phyloP scores from a whole-genome alignment of 257 asterid species.

The Jaltomata sinuosa region DNA sequence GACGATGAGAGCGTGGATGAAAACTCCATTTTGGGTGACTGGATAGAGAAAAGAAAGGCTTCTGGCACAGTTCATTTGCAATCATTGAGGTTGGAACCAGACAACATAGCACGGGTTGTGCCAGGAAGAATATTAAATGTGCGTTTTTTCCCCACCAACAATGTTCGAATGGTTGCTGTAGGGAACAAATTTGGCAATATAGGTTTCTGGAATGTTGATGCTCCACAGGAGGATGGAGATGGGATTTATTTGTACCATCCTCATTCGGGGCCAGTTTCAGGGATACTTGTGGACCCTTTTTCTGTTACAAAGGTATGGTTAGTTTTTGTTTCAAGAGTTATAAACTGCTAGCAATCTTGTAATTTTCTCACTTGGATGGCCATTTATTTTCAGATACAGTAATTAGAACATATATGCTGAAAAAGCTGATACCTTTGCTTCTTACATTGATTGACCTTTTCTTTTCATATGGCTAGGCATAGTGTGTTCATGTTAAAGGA shows the following conservation, averaged over 20 bases:
- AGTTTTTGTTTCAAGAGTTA: not conserved
- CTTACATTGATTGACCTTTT: not conserved
- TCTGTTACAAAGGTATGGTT: slow-evolving; percentile 52
- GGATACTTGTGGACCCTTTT: slow-evolving; percentile 50
- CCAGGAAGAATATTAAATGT: slow-evolving; percentile 62
- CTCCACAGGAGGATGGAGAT: slow-evolving; percentile 42
- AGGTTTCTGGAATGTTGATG: slow-evolving; percentile 76
- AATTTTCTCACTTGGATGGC: not conserved
- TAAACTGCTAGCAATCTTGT: not conserved
- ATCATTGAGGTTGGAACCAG: slow-evolving; percentile 43
- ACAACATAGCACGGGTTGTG: slow-evolving; percentile 63
- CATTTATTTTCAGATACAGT: not conserved
- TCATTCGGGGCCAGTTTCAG: slow-evolving; percentile 76
- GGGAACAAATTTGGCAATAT: slow-evolving; percentile 78
- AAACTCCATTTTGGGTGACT: slow-evolving; percentile 1
- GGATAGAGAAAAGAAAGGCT: slow-evolving; percentile 10
- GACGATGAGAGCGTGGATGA: slow-evolving; percentile 11
- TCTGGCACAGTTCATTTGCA: slow-evolving; percentile 40
- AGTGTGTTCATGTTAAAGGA: too few relatives aligned
- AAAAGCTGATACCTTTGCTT: not conserved
- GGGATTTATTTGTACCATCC: slow-evolving; percentile 68
- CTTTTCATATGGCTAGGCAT: not conserved
- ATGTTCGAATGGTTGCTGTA: slow-evolving; percentile 52
- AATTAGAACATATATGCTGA: not conserved
- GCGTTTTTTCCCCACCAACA: slow-evolving; percentile 55